Conservation (phyloP, 768 basidiomycete species). For the Tricholoma sp. region DNA sequence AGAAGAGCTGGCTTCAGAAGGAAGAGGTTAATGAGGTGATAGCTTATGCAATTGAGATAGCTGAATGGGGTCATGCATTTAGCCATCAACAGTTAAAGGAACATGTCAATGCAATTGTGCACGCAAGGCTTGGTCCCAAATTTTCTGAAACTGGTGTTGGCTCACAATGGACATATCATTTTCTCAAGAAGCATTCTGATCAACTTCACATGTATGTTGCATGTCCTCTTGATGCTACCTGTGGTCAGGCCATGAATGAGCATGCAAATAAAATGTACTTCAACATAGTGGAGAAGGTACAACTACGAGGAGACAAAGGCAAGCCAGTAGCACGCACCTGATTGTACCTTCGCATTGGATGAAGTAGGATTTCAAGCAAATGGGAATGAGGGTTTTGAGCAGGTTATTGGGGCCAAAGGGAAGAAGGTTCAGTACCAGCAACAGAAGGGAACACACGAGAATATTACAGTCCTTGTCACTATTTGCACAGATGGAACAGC, state of each 20-base stretch:
- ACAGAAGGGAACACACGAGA: slow-evolving; percentile 6
- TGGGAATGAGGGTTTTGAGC: slow-evolving; percentile 20
- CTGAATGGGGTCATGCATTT: not conserved
- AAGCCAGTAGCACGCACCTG: slow-evolving; percentile 11
- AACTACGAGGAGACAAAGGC: slow-evolving; percentile 17
- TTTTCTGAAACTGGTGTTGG: slow-evolving; percentile 2
- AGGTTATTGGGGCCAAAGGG: slow-evolving; percentile 7
- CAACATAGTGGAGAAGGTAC: no score
- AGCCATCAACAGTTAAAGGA: not conserved
- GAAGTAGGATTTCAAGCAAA: no score
- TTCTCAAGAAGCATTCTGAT: slow-evolving; percentile 3
- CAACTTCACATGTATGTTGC: slow-evolving; percentile 24
- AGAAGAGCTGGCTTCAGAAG: not conserved
- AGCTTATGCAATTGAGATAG: not conserved
- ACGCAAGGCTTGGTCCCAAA: not conserved
- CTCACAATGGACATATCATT: not conserved
- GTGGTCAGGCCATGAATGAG: slow-evolving; percentile 26
- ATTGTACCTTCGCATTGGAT: no score
- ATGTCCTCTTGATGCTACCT: slow-evolving; percentile 23
- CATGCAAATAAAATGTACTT: no score
- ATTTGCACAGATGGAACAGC: slow-evolving; percentile 23
- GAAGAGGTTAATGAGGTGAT: not conserved
- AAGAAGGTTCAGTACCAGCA: slow-evolving; percentile 1
- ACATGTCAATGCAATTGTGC: not conserved
- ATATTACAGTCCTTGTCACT: no score